Evolutionary conservation across 2,329 filamentous ascomycete species (phyloP), one percentile per base, ranked within the genome.

Genomic region (Calcarisporium arbuscula): DNA sequence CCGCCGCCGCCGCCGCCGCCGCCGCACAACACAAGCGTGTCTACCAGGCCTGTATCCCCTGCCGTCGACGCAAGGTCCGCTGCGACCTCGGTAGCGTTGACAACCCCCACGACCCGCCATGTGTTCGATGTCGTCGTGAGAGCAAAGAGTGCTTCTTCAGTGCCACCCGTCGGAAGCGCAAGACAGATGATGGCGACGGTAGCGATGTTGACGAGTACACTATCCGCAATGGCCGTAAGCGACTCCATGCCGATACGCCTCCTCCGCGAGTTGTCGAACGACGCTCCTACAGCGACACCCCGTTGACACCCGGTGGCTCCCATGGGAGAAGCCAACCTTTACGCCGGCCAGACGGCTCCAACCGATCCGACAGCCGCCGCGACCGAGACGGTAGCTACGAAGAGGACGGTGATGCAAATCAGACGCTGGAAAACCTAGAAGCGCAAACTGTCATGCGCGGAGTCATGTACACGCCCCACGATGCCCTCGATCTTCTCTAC

Each of bases 141-240:
- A 87, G 82, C 65, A 96, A 96, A 60, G 83, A 95, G 52, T 98
- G 92, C 68, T 94, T 83, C 72, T 98, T 98, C 68, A 94, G 88
- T 43, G 86, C 88, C 15, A 96, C 89, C 20, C 76, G 92, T 32
- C 80, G 92, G 54, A 96, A 96, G 77, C 79, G 88, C 56, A 94
- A 92, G 70, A 73, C 73, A 30, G 77, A 70, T 47, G 68, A 84
- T 46, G 75, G 65, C 50, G 50, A 66, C 22, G 70, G 65, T 34
- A 61, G 61, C 37, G 64, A 68, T 38, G 65, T 67, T 38, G 74
- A 78, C 47, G 81, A 86, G 44, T 85, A 85, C 56, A 76, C 82
- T 39, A 56, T 82, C 20, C 76, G 82, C 48, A 86, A 85, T 58
- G 82, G 82, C 28, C 72, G 85, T 41, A 87, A 87, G 61, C 74